A percentile compares a stretch with the other conserved stretches of the same genome.
These are phyloP conservation scores for Colletotrichum agaves DNA, from an alignment of 2,329 filamentous ascomycete genomes.

Conservation along the genomic window DNA sequence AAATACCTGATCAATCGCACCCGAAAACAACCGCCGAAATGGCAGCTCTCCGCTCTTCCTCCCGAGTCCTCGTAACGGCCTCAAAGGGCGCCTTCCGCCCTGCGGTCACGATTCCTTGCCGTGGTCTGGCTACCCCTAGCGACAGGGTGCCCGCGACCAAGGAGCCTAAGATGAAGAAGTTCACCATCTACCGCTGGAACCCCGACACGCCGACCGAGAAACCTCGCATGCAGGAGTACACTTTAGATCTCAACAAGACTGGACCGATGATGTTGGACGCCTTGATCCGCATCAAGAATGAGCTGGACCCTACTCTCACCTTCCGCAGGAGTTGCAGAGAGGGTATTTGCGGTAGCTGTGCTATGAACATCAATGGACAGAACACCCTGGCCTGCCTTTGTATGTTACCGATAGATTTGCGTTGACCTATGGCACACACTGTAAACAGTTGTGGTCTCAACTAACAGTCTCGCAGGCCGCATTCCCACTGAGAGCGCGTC, in stretches of 20 bases:
- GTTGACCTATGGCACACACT: not conserved
- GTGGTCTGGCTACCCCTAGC: slow-evolving; percentile 66
- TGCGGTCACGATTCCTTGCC: slow-evolving; percentile 53
- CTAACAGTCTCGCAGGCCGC: slow-evolving; percentile 72
- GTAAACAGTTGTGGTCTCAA: slow-evolving; percentile 9
- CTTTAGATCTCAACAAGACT: slow-evolving; percentile 97
- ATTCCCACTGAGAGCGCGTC: slow-evolving; percentile 85
- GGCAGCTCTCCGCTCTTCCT: slow-evolving; percentile 70
- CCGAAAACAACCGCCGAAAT: slow-evolving; percentile 52
- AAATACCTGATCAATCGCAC: not conserved
- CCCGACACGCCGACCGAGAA: slow-evolving; percentile 92
- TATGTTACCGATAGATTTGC: slow-evolving; percentile 61
- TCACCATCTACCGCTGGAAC: slow-evolving; percentile 99
- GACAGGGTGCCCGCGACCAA: slow-evolving; percentile 67
- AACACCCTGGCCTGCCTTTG: slow-evolving; percentile 98
- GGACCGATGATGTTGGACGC: slow-evolving; percentile 98
- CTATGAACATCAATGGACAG: slow-evolving; percentile 99
- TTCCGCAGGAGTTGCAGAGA: slow-evolving; percentile 97
- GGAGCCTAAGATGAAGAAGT: slow-evolving; percentile 85
- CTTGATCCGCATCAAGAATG: slow-evolving; percentile 98
- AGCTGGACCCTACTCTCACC: slow-evolving; percentile 94
- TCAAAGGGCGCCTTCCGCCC: slow-evolving; percentile 51
- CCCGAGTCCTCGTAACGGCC: slow-evolving; percentile 62
- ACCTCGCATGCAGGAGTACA: slow-evolving; percentile 95
- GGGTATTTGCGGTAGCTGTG: slow-evolving; percentile 98